These are phyloP conservation scores for Cryomyces minteri DNA, from an alignment of 495 filamentous ascomycete genomes.

Conservation along the genomic window DNA sequence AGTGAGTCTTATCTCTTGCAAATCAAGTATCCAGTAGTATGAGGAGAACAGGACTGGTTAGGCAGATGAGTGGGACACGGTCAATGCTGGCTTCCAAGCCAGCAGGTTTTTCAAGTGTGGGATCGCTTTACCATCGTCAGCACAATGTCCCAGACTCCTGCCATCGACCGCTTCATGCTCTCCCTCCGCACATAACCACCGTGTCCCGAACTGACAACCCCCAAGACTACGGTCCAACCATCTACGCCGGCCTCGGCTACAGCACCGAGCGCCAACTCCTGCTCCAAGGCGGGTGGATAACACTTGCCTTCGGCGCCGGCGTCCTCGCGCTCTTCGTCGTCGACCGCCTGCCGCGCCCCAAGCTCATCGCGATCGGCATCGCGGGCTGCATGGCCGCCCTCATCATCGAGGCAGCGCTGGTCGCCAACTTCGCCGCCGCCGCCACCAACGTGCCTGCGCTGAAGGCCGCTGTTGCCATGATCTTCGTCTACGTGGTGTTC, in stretches of 20 bases:
- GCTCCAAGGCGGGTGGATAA: constrained; percentile 11
- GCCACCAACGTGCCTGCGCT: background rate
- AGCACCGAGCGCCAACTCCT: constrained; percentile 8
- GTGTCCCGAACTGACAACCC: background rate
- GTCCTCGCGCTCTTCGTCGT: constrained; percentile 11
- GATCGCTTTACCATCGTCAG: too few relatives aligned
- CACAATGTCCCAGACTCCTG: background rate
- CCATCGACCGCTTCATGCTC: background rate
- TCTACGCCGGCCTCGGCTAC: constrained; percentile 15
- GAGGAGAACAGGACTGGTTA: too few relatives aligned
- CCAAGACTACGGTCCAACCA: constrained; percentile 15
- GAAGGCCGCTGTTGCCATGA: constrained; percentile 12
- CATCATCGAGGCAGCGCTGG: constrained; percentile 14
- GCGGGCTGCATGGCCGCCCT: constrained; percentile 12
- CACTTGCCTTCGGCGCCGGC: constrained; percentile 7
- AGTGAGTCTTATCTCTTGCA: background rate
- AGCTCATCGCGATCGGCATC: constrained; percentile 10
- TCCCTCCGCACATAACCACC: background rate
- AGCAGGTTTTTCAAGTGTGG: too few relatives aligned
- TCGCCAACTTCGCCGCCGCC: constrained; percentile 2
- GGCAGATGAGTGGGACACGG: too few relatives aligned
- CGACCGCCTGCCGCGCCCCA: constrained; percentile 13
- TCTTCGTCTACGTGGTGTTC: constrained; percentile 17
- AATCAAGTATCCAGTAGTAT: too few relatives aligned
- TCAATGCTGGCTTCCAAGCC: too few relatives aligned